Evolutionary conservation across 495 filamentous ascomycete species (phyloP), one percentile per base, ranked within the genome.

Genomic region (Trichoderma gamsii): DNA sequence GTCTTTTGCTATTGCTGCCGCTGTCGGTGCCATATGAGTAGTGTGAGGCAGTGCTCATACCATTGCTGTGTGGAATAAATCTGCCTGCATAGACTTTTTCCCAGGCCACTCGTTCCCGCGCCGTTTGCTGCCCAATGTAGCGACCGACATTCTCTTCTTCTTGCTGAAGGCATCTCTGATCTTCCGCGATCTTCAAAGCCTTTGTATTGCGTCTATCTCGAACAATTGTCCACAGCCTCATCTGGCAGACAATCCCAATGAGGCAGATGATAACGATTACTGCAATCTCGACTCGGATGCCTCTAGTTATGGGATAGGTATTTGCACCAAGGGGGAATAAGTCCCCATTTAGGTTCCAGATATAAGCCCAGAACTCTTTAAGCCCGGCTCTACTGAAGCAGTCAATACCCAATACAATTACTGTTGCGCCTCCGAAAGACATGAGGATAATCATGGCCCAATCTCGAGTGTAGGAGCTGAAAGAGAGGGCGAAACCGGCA

Each of bases 361-460:
- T 85, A 74, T 96, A 98, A 12, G 92, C 83, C 94, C 94, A 98
- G 69, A 97, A 97, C 74, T 97, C 94, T 74, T 95, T 97, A 71
- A 96, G 78, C 0, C 94, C 94, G 15, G 93, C 94, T 64, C 88
- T 82, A 72, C 89, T 93, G 72, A 92, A 96, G 75, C 93, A 97
- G 75, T 98, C 94, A 66, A 98, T 90, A 8, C 94, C 94, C 8
- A 98, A 76, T 8, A 95, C 82, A 0, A 89, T 78, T 4, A 85
- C 87, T 0, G 92, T 96, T 11, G 92, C 88, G 15, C 94, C 94
- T 35, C 89, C 81, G 73, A 97, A 95, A 1, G 92, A 87, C 12
- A 90, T 92, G 21, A 84, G 85, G 21, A 77, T 81, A 44, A 97
- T 95, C 66, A 96, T 75, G 13, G 85, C 90, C 73, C 93, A 95